These are phyloP conservation scores for Metschnikowia peoriensis DNA, from an alignment of 805 yeast species.

Conservation along the genomic window DNA sequence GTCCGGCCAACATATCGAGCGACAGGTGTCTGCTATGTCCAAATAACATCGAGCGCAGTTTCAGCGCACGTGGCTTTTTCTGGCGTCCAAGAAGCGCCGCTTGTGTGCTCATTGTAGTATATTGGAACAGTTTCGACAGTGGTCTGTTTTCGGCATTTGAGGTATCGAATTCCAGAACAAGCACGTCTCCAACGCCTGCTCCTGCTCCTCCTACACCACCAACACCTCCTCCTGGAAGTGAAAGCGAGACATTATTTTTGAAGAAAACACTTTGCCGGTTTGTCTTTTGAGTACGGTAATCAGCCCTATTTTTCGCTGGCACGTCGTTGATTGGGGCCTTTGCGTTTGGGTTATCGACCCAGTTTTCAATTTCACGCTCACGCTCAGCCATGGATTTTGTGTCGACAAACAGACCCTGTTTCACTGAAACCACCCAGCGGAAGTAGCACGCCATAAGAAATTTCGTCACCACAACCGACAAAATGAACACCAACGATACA, in stretches of 20 bases:
- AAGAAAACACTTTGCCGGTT: slow-evolving; percentile 43
- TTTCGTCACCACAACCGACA: slow-evolving; percentile 74
- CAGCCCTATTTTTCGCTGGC: slow-evolving; percentile 52
- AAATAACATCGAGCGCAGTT: slow-evolving; percentile 16
- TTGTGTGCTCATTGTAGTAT: slow-evolving; percentile 68
- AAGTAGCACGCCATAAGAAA: slow-evolving; percentile 86
- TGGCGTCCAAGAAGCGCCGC: slow-evolving; percentile 36
- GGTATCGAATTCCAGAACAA: neutral
- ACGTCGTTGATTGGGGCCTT: slow-evolving; percentile 40
- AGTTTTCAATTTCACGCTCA: slow-evolving; percentile 69
- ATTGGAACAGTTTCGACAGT: slow-evolving; percentile 39
- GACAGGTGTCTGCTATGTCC: slow-evolving; percentile 25
- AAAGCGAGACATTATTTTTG: slow-evolving; percentile 39
- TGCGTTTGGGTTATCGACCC: slow-evolving; percentile 63
- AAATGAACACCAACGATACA: slow-evolving; percentile 78
- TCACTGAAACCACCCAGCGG: slow-evolving; percentile 66
- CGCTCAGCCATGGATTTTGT: slow-evolving; percentile 61
- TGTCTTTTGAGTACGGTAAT: slow-evolving; percentile 36
- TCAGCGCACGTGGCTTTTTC: slow-evolving; percentile 17
- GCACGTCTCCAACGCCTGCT: neutral
- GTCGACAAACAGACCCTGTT: slow-evolving; percentile 68
- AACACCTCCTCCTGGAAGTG: slow-evolving; percentile 9
- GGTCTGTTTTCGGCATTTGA: slow-evolving; percentile 18
- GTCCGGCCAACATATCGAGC: slow-evolving; percentile 28
- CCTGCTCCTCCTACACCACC: too few relatives aligned